Percentiles rank a stretch among this genome's conserved stretches.
Evolutionary conservation across 2,329 filamentous ascomycete species (phyloP).

Genomic region (Verticillium nubilum): DNA sequence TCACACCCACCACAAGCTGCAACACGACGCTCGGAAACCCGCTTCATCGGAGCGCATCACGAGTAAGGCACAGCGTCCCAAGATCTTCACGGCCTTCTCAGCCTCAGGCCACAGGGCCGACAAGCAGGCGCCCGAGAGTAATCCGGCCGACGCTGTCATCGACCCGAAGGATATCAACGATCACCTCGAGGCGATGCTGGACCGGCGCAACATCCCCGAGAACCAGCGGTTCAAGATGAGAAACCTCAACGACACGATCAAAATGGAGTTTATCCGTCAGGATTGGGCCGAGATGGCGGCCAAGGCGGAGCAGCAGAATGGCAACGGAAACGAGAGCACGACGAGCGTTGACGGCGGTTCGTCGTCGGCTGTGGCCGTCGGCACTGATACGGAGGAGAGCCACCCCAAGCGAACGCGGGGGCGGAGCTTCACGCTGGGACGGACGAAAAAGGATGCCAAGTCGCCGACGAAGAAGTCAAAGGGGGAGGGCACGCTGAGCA

Average conservation of each 20-base stretch:
- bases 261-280: conserved; percentile 90
- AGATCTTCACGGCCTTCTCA: conserved; percentile 31
- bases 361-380: conserved; percentile 22
- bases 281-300: conserved; percentile 68
- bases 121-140: conserved; percentile 25
- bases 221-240: conserved; percentile 95
- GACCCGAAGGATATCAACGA: conserved; percentile 50
- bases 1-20: conserved; percentile 13
- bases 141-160: conserved; percentile 45
- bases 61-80: conserved; percentile 35
- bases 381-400: conserved; percentile 34
- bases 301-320: conserved; percentile 21
- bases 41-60: conserved; percentile 14
- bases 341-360: conserved; percentile 27
- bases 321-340: conserved; percentile 34
- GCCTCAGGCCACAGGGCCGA: conserved; percentile 30
- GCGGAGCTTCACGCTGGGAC: conserved; percentile 73
- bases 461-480: conserved; percentile 73
- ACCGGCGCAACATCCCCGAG: conserved; percentile 87
- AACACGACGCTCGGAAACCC: conserved; percentile 4
- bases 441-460: conserved; percentile 54
- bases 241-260: conserved; percentile 80
- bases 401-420: conserved; percentile 60
- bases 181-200: conserved; percentile 61
- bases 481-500: conserved; percentile 55